phyloP scores from a whole-genome alignment of 768 basidiomycete species.

The Lactarius sanguifluus region DNA sequence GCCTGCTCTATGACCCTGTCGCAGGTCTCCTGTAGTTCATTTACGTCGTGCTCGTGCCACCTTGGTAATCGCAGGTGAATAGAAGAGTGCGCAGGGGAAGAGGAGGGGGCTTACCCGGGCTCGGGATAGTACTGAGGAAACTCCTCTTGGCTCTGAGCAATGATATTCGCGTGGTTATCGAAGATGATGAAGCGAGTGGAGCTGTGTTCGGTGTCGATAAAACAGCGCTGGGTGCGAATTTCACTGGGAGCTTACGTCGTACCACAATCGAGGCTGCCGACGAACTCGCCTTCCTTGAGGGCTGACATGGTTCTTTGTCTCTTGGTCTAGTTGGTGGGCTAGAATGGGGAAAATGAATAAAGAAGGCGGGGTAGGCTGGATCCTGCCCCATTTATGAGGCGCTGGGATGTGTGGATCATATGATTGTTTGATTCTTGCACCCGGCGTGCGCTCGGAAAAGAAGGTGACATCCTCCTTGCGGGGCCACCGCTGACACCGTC shows the following conservation, averaged over 20 bases:
- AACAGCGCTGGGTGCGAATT: neutral
- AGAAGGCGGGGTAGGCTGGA: neutral
- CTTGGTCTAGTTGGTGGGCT: constrained; percentile 2
- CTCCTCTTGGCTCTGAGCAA: constrained; percentile 88
- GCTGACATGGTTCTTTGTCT: constrained; percentile 32
- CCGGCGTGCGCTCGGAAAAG: neutral
- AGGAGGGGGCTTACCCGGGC: constrained; percentile 55
- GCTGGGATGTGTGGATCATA: constrained; percentile 16
- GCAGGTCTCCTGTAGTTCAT: constrained; percentile 74
- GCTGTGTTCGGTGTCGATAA: constrained; percentile 41
- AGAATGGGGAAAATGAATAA: neutral
- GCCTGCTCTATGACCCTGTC: constrained; percentile 74
- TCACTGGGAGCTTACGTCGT: constrained; percentile 67
- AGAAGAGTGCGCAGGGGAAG: neutral
- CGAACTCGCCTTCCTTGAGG: constrained; percentile 72
- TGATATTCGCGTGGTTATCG: constrained; percentile 80
- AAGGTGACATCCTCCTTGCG: neutral
- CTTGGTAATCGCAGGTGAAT: constrained; percentile 38
- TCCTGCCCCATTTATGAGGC: constrained; percentile 5
- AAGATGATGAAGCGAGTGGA: constrained; percentile 93
- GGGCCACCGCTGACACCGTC: neutral
- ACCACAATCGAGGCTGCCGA: constrained; percentile 92
- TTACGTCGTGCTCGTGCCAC: constrained; percentile 95
- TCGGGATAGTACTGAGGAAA: constrained; percentile 92
- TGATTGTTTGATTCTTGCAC: constrained; percentile 8